phyloP scores from a whole-genome alignment of 83 land plant species.

The Isoetes engelmannii region DNA sequence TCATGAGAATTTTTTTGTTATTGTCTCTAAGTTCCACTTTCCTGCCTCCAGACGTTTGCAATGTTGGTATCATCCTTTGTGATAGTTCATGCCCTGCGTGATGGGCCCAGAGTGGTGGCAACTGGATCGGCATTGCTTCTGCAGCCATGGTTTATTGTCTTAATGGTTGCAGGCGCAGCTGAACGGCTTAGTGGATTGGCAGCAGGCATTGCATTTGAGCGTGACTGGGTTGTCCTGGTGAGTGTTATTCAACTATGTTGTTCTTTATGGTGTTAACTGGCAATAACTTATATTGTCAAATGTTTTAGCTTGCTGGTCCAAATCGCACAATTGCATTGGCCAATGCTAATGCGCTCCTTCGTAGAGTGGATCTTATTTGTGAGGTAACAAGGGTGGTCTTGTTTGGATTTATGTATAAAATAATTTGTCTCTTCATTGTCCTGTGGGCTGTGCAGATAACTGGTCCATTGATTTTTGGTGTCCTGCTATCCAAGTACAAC shows the following conservation, averaged over 20 bases:
- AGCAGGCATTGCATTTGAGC: constrained; percentile 80
- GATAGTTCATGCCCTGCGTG: constrained; percentile 57
- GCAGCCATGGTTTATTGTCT: constrained; percentile 80
- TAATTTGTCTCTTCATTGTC: not conserved
- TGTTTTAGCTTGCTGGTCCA: constrained; percentile 61
- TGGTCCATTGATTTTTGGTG: constrained; percentile 86
- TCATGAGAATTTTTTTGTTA: not conserved
- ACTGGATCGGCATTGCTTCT: constrained; percentile 41
- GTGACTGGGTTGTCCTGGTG: constrained; percentile 95
- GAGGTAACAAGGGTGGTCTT: constrained; percentile 49
- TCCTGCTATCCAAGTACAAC: constrained; percentile 71
- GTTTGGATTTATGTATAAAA: not conserved
- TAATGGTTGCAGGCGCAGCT: constrained; percentile 59
- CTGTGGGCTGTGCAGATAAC: constrained; percentile 50
- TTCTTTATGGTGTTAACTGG: not conserved
- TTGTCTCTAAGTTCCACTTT: constrained; percentile 8
- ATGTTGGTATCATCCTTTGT: constrained; percentile 69
- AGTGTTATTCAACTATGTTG: not conserved
- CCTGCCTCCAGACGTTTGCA: constrained; percentile 59
- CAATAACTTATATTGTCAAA: not conserved
- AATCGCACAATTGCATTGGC: constrained; percentile 79
- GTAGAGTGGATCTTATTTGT: constrained; percentile 85
- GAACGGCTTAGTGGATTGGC: constrained; percentile 75
- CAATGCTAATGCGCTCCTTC: constrained; percentile 76
- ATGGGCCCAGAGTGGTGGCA: constrained; percentile 23